These are phyloP conservation scores for sunflower (Helianthus annuus) DNA, from an alignment of 129 eudicot species.

Conservation along the genomic window HanXRQr2.0-SUNRISE NC_035442.2:31225233-31225732, in stretches of 20 bases:
- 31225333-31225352: not conserved
- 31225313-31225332: constrained; percentile 26
- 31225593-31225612: constrained; percentile 1
- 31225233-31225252: no score
- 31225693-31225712: constrained; percentile 2
- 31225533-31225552: constrained; percentile 5
- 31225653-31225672: not conserved
- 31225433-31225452: constrained; percentile 6
- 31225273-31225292: not conserved
- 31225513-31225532: constrained; percentile 4
- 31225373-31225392: not conserved
- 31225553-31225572: not conserved
- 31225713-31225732: constrained; percentile 15
- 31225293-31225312: not conserved
- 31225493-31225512: constrained; percentile 12
- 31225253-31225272: no score
- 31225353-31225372: not conserved
- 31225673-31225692: constrained; percentile 4
- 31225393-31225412: not conserved
- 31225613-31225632: not conserved
- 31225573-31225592: constrained; percentile 25
- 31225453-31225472: constrained; percentile 21
- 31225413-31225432: not conserved
- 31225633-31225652: constrained; percentile 3
- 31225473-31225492: constrained; percentile 27